Evolutionary conservation across 257 asterid genomes (phyloP).

Genomic region (Solanum phureja): DNA sequence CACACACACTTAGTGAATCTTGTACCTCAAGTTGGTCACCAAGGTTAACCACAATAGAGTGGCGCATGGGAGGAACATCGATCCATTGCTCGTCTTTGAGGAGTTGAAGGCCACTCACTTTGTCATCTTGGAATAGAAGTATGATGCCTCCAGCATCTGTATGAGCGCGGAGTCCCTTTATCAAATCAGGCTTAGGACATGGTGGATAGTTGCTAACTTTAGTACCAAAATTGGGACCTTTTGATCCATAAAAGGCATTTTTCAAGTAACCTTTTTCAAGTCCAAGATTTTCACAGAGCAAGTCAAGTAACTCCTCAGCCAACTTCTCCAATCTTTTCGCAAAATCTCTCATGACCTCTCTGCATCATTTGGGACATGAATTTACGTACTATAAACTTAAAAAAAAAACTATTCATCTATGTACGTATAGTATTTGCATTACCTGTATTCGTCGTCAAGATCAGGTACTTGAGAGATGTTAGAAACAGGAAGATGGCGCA

Average conservation of each 20-base stretch:
- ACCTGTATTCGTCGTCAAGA: conserved; percentile 15
- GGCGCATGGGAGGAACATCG: conserved; percentile 49
- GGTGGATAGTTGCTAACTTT: conserved; percentile 69
- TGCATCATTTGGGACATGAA: conserved; percentile 1
- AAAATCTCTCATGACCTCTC: conserved; percentile 60
- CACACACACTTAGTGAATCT: background rate
- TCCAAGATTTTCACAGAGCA: conserved; percentile 47
- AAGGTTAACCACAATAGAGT: conserved; percentile 55
- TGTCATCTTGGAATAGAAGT: conserved; percentile 57
- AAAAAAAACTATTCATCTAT: background rate
- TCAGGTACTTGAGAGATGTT: conserved; percentile 9
- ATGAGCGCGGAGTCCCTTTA: conserved; percentile 58
- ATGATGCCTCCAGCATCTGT: conserved; percentile 72
- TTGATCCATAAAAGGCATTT: conserved; percentile 35
- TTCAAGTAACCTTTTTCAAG: conserved; percentile 44
- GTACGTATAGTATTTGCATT: background rate
- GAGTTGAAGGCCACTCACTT: conserved; percentile 51
- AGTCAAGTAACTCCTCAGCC: conserved; percentile 41
- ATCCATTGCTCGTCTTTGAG: conserved; percentile 48
- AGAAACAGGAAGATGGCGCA: conserved; percentile 6
- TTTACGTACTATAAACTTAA: background rate
- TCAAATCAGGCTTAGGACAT: conserved; percentile 45
- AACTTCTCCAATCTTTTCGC: conserved; percentile 36
- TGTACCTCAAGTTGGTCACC: conserved; percentile 63
- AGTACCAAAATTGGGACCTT: conserved; percentile 49